Conservation (phyloP, 495 filamentous ascomycete genomes). For the Aeminium ludgeri region DNA sequence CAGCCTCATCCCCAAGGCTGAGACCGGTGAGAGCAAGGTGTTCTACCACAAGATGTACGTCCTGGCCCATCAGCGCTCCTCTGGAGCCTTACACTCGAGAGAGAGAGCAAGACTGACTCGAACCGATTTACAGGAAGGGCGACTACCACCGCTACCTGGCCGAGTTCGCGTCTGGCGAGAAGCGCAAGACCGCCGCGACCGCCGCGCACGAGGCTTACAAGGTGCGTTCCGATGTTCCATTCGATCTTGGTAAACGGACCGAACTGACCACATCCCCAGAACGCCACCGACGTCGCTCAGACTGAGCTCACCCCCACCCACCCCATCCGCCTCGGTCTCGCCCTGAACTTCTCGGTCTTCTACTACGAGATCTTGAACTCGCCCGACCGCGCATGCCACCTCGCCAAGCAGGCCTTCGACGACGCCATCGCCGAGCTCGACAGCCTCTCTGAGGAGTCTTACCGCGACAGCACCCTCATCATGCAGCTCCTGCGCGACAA, state of each 20-base stretch:
- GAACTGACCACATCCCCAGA: slow-evolving; percentile 22
- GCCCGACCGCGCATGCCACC: slow-evolving; percentile 94
- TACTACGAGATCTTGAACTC: slow-evolving; percentile 99
- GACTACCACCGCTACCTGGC: slow-evolving; percentile 99
- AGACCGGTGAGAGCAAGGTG: slow-evolving; percentile 97
- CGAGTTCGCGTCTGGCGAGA: slow-evolving; percentile 94
- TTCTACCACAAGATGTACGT: slow-evolving; percentile 99
- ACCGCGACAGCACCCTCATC: slow-evolving; percentile 99
- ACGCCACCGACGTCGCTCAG: slow-evolving; percentile 89
- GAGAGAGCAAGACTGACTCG: no score
- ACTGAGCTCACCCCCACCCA: slow-evolving; percentile 96
- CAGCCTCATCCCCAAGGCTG: slow-evolving; percentile 90
- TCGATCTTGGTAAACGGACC: background rate
- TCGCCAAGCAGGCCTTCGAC: slow-evolving; percentile 98
- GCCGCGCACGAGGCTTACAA: slow-evolving; percentile 98
- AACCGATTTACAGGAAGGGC: slow-evolving; percentile 78
- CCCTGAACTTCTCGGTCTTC: slow-evolving; percentile 99
- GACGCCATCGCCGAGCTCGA: slow-evolving; percentile 99
- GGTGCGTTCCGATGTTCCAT: slow-evolving; percentile 20
- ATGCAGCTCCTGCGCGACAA: slow-evolving; percentile 99
- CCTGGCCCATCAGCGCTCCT: no score
- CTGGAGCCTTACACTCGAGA: no score
- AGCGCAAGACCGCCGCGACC: slow-evolving; percentile 87
- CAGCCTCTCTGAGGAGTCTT: slow-evolving; percentile 95
- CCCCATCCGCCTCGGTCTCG: slow-evolving; percentile 95